Conservation (phyloP, 768 basidiomycete species). For the Tulasnella sp. region DNA sequence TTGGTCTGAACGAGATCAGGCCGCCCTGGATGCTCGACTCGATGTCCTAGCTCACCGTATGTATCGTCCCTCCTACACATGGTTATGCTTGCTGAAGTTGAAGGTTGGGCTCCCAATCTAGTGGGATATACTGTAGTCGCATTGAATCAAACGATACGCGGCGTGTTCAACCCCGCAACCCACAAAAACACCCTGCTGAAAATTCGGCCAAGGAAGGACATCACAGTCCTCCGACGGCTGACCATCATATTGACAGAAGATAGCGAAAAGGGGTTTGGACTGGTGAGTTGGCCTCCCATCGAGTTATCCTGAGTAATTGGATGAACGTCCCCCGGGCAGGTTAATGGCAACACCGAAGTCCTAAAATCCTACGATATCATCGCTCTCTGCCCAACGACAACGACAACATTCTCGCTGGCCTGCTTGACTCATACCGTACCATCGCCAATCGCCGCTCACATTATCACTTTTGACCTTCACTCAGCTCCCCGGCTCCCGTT, state of each 20-base stretch:
- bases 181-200: conserved; percentile 67
- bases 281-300: conserved; percentile 47
- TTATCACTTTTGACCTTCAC: conserved; percentile 76
- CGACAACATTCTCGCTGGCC: conserved; percentile 67
- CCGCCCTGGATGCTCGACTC: conserved; percentile 20
- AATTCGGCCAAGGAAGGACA: conserved; percentile 56
- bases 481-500: conserved; percentile 68
- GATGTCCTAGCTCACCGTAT: conserved; percentile 22
- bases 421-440: conserved; percentile 77
- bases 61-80: not conserved
- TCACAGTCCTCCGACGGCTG: conserved; percentile 68
- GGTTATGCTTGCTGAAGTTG: not conserved
- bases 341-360: conserved; percentile 60
- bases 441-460: conserved; percentile 70
- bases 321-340: conserved; percentile 44
- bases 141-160: conserved; percentile 67
- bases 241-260: conserved; percentile 79
- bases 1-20: conserved; percentile 27
- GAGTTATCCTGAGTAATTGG: not conserved
- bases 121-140: conserved; percentile 85
- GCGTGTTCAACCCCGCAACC: conserved; percentile 65
- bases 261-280: conserved; percentile 80
- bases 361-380: conserved; percentile 72
- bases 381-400: conserved; percentile 68
- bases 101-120: conserved; percentile 38